phyloP scores from a whole-genome alignment of 2,329 filamentous ascomycete genomes.

The Pseudogymnoascus sp. region DNA sequence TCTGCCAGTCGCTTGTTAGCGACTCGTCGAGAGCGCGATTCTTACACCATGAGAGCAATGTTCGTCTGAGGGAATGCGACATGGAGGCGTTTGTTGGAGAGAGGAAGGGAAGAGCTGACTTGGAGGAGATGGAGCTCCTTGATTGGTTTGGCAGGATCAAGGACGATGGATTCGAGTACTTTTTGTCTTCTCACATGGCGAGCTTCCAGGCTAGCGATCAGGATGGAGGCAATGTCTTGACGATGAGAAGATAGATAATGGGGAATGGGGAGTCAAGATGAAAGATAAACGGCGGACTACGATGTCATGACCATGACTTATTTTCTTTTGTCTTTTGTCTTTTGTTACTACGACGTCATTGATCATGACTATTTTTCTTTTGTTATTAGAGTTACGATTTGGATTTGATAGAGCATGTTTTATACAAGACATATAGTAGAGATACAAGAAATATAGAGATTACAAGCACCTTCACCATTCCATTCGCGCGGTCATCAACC shows the following conservation, averaged over 20 bases:
- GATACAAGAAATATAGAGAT: no score
- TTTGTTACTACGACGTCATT: no score
- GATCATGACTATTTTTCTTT: slow-evolving; percentile 10
- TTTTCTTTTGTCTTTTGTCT: no score
- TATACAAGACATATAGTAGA: no score
- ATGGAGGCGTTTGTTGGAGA: slow-evolving; percentile 28
- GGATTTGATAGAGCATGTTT: slow-evolving; percentile 4
- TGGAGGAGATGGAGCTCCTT: slow-evolving; percentile 12
- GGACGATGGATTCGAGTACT: slow-evolving; percentile 13
- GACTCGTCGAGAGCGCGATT: slow-evolving; percentile 11
- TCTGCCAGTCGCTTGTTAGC: slow-evolving; percentile 10
- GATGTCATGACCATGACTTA: not conserved
- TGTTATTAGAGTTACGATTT: slow-evolving; percentile 11
- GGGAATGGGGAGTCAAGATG: not conserved
- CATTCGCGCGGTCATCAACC: no score
- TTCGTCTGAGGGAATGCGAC: slow-evolving; percentile 10
- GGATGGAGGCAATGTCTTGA: slow-evolving; percentile 11
- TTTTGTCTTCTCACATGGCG: slow-evolving; percentile 11
- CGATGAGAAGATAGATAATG: slow-evolving; percentile 11
- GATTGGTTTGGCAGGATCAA: slow-evolving; percentile 13
- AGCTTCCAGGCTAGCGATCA: slow-evolving; percentile 10
- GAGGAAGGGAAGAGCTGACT: slow-evolving; percentile 17
- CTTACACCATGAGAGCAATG: slow-evolving; percentile 12
- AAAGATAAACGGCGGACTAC: not conserved
- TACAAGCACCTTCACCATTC: no score